These are phyloP conservation scores for Backusella liffmaniae DNA, from an alignment of 192 early-diverging fungal genomes.

Conservation along the genomic window DNA sequence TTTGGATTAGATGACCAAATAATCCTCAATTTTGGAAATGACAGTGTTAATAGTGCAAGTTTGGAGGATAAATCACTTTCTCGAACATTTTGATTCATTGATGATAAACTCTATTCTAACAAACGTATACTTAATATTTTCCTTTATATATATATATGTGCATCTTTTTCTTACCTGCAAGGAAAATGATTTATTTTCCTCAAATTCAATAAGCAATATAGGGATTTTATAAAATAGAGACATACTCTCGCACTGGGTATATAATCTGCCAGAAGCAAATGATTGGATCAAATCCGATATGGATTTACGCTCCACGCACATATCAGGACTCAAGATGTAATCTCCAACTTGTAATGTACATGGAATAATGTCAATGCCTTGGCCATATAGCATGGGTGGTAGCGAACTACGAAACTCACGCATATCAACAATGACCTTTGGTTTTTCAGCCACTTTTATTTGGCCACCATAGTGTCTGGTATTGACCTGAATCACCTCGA, in stretches of 20 bases:
- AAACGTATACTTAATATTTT: neutral
- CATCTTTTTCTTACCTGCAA: constrained; percentile 54
- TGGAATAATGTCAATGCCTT: constrained; percentile 71
- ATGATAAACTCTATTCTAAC: constrained; percentile 35
- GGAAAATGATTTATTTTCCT: constrained; percentile 78
- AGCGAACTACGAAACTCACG: constrained; percentile 92
- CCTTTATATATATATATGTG: constrained; percentile 37
- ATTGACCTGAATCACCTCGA: constrained; percentile 41
- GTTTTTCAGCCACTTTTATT: neutral
- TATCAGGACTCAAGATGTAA: constrained; percentile 82
- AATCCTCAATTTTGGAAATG: constrained; percentile 81
- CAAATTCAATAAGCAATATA: constrained; percentile 91
- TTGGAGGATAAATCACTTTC: constrained; percentile 68
- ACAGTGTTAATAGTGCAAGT: constrained; percentile 69
- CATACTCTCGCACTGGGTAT: constrained; percentile 91
- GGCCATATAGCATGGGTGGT: constrained; percentile 81
- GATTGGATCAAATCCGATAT: constrained; percentile 85
- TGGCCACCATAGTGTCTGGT: constrained; percentile 66
- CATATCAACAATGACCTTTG: constrained; percentile 78
- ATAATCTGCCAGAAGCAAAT: constrained; percentile 79
- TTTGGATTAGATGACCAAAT: constrained; percentile 87
- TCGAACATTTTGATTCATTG: constrained; percentile 55
- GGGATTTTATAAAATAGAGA: constrained; percentile 74
- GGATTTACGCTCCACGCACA: constrained; percentile 93
- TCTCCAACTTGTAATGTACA: constrained; percentile 92